phyloP scores from a whole-genome alignment of 2,329 filamentous ascomycete species.

The Colletotrichum trifolii region DNA sequence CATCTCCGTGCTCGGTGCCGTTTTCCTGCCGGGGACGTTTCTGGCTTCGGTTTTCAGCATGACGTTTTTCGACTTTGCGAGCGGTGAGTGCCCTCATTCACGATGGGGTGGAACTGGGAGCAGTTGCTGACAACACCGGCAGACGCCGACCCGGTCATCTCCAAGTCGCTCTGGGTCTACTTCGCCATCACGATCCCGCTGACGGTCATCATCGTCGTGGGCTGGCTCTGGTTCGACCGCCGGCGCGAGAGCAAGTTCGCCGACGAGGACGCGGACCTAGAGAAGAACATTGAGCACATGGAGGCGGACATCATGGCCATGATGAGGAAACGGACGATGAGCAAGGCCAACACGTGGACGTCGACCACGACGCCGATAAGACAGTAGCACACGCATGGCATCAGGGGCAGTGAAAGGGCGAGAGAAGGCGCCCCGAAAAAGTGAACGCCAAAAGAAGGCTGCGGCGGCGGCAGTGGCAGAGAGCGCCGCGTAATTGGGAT shows the following conservation, averaged over 20 bases:
- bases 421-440: not conserved
- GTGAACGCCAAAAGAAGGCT: not conserved
- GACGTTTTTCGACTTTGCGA: slow-evolving; percentile 73
- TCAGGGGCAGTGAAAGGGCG: not conserved
- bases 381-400: slow-evolving; percentile 11
- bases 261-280: slow-evolving; percentile 62
- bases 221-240: slow-evolving; percentile 66
- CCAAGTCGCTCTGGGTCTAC: slow-evolving; percentile 69
- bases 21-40: slow-evolving; percentile 72
- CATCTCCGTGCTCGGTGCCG: slow-evolving; percentile 70
- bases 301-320: slow-evolving; percentile 67
- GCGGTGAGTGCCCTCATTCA: slow-evolving; percentile 45
- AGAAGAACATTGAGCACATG: slow-evolving; percentile 66
- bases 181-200: slow-evolving; percentile 70
- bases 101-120: not conserved
- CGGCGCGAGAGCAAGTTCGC: slow-evolving; percentile 60
- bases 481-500: not conserved
- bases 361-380: slow-evolving; percentile 47
- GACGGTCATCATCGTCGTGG: slow-evolving; percentile 63
- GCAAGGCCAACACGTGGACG: slow-evolving; percentile 66
- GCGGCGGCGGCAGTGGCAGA: not conserved
- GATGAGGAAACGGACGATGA: slow-evolving; percentile 67
- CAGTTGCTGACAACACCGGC: slow-evolving; percentile 4
- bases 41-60: slow-evolving; percentile 73
- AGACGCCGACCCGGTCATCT: slow-evolving; percentile 56